Conservation (phyloP, 1,139 yeast species). For the Maudiozyma humilis region DNA sequence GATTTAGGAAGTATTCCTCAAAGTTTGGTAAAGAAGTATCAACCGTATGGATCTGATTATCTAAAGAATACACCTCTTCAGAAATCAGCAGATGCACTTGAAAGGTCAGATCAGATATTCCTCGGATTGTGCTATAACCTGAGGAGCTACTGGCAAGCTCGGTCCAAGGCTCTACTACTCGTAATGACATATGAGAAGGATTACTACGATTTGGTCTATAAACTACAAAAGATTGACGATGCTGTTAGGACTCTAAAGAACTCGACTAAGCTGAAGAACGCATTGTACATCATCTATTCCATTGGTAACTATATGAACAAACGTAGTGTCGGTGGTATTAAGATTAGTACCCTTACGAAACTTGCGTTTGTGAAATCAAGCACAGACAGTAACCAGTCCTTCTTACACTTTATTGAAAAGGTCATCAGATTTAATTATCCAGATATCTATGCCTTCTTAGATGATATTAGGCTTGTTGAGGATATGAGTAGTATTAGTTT, state of each 20-base stretch:
- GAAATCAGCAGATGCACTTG: conserved; percentile 55
- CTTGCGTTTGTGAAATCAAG: conserved; percentile 78
- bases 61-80: conserved; percentile 36
- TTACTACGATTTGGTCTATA: conserved; percentile 56
- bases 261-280: conserved; percentile 57
- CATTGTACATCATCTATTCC: conserved; percentile 68
- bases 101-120: conserved; percentile 73
- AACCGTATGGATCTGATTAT: conserved; percentile 61
- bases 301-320: conserved; percentile 95
- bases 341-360: conserved; percentile 71
- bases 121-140: conserved; percentile 71
- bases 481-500: conserved; percentile 61
- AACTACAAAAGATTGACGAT: conserved; percentile 56
- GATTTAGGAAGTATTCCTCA: conserved; percentile 66
- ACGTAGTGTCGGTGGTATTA: conserved; percentile 80
- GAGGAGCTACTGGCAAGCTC: conserved; percentile 74
- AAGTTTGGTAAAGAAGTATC: conserved; percentile 53
- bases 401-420: conserved; percentile 80
- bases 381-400: conserved; percentile 64
- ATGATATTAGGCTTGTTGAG: conserved; percentile 59
- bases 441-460: conserved; percentile 65
- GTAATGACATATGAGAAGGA: conserved; percentile 66
- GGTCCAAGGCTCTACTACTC: conserved; percentile 71
- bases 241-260: conserved; percentile 55
- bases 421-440: conserved; percentile 72